Conservation (phyloP, 495 filamentous ascomycete genomes). For the Trichoderma erinaceum region DNA sequence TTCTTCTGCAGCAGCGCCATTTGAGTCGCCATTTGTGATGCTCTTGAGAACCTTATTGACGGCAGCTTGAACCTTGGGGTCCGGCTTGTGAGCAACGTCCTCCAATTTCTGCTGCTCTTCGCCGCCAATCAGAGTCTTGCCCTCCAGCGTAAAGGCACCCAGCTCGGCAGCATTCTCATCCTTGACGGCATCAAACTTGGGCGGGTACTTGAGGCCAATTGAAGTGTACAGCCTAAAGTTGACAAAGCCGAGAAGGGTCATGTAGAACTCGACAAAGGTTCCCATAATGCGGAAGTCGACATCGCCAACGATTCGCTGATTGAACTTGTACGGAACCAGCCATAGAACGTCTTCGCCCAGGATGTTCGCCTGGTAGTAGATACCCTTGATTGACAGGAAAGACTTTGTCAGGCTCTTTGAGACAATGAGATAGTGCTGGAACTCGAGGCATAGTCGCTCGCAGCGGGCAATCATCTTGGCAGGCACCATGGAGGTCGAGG, state of each 20-base stretch:
- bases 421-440: slow-evolving; percentile 92
- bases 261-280: slow-evolving; percentile 98
- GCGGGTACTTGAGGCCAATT: slow-evolving; percentile 85
- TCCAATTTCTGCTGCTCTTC: slow-evolving; percentile 47
- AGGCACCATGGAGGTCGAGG: slow-evolving; percentile 76
- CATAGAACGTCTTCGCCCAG: slow-evolving; percentile 97
- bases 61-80: slow-evolving; percentile 49
- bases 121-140: slow-evolving; percentile 51
- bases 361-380: slow-evolving; percentile 98
- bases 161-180: slow-evolving; percentile 88
- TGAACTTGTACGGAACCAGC: slow-evolving; percentile 95
- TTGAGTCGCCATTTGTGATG: slow-evolving; percentile 40
- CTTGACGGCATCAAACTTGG: slow-evolving; percentile 80
- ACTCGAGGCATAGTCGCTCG: slow-evolving; percentile 85
- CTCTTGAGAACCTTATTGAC: slow-evolving; percentile 50
- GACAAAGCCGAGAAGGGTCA: slow-evolving; percentile 88
- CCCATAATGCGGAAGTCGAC: slow-evolving; percentile 98
- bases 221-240: slow-evolving; percentile 91
- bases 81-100: slow-evolving; percentile 38
- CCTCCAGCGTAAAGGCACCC: slow-evolving; percentile 83
- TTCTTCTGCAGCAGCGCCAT: slow-evolving; percentile 34
- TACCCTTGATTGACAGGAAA: slow-evolving; percentile 97
- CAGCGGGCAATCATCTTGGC: slow-evolving; percentile 90
- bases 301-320: slow-evolving; percentile 84
- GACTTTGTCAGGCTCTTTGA: slow-evolving; percentile 88